A percentile compares a stretch with the other conserved stretches of the same genome.
Evolutionary conservation across 495 filamentous ascomycete genomes (phyloP).

Genomic region (Aspergillus wentii): DNA sequence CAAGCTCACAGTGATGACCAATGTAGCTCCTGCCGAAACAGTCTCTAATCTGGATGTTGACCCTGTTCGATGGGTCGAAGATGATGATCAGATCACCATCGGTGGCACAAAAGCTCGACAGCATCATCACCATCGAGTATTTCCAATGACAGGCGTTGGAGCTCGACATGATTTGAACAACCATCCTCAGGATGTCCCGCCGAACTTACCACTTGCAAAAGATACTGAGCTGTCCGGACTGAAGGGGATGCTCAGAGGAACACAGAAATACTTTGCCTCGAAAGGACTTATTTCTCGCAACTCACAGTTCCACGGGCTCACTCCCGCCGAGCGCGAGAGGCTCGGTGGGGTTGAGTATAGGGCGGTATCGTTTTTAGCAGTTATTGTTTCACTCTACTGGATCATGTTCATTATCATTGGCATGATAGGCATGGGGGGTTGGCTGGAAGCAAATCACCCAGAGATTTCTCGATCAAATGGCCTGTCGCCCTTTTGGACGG

Average conservation of each 20-base stretch:
- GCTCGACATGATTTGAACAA: constrained; percentile 41
- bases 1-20: not conserved
- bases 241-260: constrained; percentile 22
- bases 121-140: constrained; percentile 35
- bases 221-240: constrained; percentile 15
- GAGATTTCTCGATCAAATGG: constrained; percentile 60
- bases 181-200: constrained; percentile 28
- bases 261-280: constrained; percentile 36
- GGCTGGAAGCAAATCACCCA: constrained; percentile 57
- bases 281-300: constrained; percentile 59
- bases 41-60: constrained; percentile 3
- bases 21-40: constrained; percentile 1
- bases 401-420: constrained; percentile 67
- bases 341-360: constrained; percentile 79
- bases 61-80: constrained; percentile 18
- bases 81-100: constrained; percentile 32
- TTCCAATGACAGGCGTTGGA: constrained; percentile 50
- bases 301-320: constrained; percentile 67
- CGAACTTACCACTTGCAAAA: constrained; percentile 11
- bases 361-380: constrained; percentile 64
- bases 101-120: constrained; percentile 11
- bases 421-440: constrained; percentile 66
- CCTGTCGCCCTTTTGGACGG: constrained; percentile 56
- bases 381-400: constrained; percentile 72
- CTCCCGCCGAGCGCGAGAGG: constrained; percentile 60